These are phyloP conservation scores for Blastobotrys apis DNA, from an alignment of 1,139 yeast genomes.

Conservation along the genomic window DNA sequence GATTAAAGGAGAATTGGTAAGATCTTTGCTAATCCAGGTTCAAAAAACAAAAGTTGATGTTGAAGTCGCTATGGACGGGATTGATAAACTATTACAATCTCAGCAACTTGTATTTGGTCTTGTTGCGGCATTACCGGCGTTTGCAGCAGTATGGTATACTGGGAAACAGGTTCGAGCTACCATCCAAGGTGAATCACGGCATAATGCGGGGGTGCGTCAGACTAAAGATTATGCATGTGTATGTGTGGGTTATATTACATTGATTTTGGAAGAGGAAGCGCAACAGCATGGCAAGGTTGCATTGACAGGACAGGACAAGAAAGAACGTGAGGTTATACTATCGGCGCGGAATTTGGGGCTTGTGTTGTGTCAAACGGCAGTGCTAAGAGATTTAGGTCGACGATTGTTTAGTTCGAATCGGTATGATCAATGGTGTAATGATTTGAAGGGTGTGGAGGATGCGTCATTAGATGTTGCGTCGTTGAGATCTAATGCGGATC, in stretches of 20 bases:
- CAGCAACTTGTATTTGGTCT: constrained; percentile 91
- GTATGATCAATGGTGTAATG: constrained; percentile 19
- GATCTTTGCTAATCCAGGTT: constrained; percentile 78
- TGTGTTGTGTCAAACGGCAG: constrained; percentile 24
- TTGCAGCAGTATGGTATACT: constrained; percentile 28
- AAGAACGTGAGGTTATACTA: constrained; percentile 3
- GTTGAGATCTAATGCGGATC: constrained; percentile 1
- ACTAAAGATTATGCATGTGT: constrained; percentile 17
- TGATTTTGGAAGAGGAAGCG: constrained; percentile 12
- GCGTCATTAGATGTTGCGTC: neutral
- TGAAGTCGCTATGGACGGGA: constrained; percentile 82
- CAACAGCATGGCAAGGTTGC: neutral
- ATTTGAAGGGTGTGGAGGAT: constrained; percentile 10
- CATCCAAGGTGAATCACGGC: constrained; percentile 19
- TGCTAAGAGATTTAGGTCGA: constrained; percentile 20
- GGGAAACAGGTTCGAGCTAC: constrained; percentile 1
- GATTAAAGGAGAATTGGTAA: constrained; percentile 63
- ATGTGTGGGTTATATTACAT: constrained; percentile 19
- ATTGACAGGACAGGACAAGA: constrained; percentile 1
- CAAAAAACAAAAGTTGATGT: constrained; percentile 97
- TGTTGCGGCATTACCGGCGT: constrained; percentile 75
- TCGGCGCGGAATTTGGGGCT: constrained; percentile 19
- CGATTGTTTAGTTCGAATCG: constrained; percentile 18
- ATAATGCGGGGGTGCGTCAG: constrained; percentile 18
- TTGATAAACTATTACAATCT: constrained; percentile 80